Evolutionary conservation across 2,329 filamentous ascomycete species (phyloP).

Genomic region (Sporothrix schenckii): DNA sequence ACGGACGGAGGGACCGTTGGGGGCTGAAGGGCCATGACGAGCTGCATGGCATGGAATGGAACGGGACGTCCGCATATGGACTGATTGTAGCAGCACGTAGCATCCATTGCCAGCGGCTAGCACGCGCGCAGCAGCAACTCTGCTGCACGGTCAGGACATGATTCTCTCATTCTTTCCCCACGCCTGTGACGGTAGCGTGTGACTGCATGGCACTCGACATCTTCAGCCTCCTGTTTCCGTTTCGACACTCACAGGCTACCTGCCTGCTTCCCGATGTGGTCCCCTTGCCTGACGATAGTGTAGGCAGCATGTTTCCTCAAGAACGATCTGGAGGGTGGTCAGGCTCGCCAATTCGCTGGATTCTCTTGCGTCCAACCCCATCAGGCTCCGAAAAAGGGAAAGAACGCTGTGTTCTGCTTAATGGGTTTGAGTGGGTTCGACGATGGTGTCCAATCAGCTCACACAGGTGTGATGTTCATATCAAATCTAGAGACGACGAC

Average conservation of each 20-base stretch:
- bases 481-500: conserved; percentile 40
- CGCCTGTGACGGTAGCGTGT: conserved; percentile 22
- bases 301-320: conserved; percentile 15
- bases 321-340: conserved; percentile 29
- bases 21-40: not conserved
- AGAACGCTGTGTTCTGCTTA: not conserved
- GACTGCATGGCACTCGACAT: conserved; percentile 18
- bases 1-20: not conserved
- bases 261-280: not conserved
- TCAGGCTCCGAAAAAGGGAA: conserved; percentile 13
- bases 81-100: conserved; percentile 5
- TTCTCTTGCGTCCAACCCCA: conserved; percentile 10
- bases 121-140: conserved; percentile 27
- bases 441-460: conserved; percentile 43
- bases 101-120: conserved; percentile 33
- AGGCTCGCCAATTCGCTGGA: conserved; percentile 26
- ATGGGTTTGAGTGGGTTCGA: not conserved
- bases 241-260: not conserved
- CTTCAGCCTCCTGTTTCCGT: not conserved
- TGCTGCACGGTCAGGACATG: not conserved
- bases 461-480: conserved; percentile 43
- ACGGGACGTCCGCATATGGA: conserved; percentile 20
- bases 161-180: conserved; percentile 6
- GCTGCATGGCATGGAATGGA: conserved; percentile 26
- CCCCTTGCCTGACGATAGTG: not conserved